Conservation (phyloP, 345 rosid genomes). For the Salix arbutifolia region DNA sequence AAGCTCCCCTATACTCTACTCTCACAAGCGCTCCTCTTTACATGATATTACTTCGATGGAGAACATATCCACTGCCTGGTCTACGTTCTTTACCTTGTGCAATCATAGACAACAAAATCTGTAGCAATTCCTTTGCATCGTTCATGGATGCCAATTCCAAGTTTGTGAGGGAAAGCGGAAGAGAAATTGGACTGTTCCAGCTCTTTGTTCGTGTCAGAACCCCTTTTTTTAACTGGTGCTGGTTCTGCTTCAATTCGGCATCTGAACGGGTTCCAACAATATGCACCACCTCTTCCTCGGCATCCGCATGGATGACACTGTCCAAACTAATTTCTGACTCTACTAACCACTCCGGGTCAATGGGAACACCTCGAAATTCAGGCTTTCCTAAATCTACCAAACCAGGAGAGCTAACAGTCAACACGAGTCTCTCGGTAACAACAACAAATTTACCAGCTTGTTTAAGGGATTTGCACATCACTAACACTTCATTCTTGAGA, state of each 20-base stretch:
- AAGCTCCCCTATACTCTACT: too few relatives aligned
- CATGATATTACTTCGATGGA: conserved; percentile 47
- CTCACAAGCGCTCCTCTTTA: not conserved
- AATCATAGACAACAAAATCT: conserved; percentile 50
- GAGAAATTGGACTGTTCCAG: conserved; percentile 52
- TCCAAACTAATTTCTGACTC: conserved; percentile 70
- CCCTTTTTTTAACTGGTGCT: conserved; percentile 41
- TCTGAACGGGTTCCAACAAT: conserved; percentile 79
- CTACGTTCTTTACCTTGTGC: conserved; percentile 57
- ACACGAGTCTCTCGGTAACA: conserved; percentile 55
- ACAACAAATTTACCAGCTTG: conserved; percentile 63
- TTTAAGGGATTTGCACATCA: conserved; percentile 69
- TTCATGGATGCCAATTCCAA: conserved; percentile 54
- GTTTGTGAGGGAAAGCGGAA: conserved; percentile 69
- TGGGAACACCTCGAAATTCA: conserved; percentile 61
- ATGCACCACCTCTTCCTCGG: conserved; percentile 48
- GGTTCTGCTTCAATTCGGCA: conserved; percentile 53
- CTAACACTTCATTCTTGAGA: conserved; percentile 56
- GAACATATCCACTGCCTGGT: conserved; percentile 45
- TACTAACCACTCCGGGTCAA: conserved; percentile 61
- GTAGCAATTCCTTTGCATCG: conserved; percentile 48
- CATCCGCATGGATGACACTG: conserved; percentile 65
- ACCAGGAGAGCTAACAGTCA: conserved; percentile 59
- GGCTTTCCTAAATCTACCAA: conserved; percentile 59
- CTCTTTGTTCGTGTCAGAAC: conserved; percentile 41